Base-by-base conservation (phyloP, 2,329 filamentous ascomycete genomes). In the Ceratocystis alfenasii region DNA sequence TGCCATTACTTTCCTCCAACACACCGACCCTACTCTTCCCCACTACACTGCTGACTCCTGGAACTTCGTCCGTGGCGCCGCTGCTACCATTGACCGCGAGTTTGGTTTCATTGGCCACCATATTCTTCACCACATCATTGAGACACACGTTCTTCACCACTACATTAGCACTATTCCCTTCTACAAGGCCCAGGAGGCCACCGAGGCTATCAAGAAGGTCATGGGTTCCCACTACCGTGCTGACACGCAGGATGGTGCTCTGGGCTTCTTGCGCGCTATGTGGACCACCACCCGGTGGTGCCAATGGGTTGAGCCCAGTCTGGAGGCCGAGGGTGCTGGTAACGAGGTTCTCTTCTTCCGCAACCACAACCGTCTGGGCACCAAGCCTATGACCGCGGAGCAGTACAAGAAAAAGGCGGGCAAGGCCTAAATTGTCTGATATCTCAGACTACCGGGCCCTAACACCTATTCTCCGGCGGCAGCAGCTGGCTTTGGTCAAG, bases 131-230 rank as follows among this genome's bases (percentile, higher is more conserved):
- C 93, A 92, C 73, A 96, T 97, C 77, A 87, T 96, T 76, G 93
- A 96, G 82, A 96, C 93, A 62, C 93, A 97, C 78, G 93, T 97
- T 68, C 88, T 96, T 68, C 93, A 97, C 82, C 93, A 97, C 83
- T 97, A 96, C 78, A 85, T 97, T 75, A 93, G 88, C 78, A 90
- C 86, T 73, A 97, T 97, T 71, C 93, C 93, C 69, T 69, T 69
- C 80, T 97, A 97, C 80, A 83, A 96, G 76, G 93, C 92, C 73
- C 91, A 96, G 71, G 92, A 96, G 79, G 92, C 93, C 67, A 88
- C 86, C 72, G 92, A 96, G 72, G 92, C 92, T 73, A 95, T 97
- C 83, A 91, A 92, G 82, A 84, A 84, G 68, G 81, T 99, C 76
- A 96, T 99, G 93, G 94, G 94, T 76, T 81, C 82, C 73, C 94